Base-by-base conservation (phyloP, 108 stramenopile genomes). In the Cyclostephanos invisitatus region DNA sequence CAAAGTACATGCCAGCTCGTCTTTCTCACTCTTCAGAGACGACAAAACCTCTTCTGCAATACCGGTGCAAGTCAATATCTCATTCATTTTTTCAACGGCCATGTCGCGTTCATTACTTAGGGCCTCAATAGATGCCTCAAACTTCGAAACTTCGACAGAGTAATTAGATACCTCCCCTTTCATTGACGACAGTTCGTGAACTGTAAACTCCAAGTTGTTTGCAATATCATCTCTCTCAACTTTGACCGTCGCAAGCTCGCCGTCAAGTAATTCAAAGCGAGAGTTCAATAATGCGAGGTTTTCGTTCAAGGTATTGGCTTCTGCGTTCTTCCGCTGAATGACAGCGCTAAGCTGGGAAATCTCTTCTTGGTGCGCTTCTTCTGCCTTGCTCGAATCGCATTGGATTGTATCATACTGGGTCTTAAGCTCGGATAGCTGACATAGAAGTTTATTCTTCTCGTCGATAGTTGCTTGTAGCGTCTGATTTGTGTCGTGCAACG, bases 61-160 rank as follows among this genome's bases (percentile, higher is more conserved):
- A 25, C 32, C 64, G 9, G 48, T 47, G 5, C 73, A 64, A 61
- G 73, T 55, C 60, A 62, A 22, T 38, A 61, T n/a, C 42, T 61
- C 48, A 36, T 60, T 35, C n/a, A 70, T 51, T 22, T 64, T 37
- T 24, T 46, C 35, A 10, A 65, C 17, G n/a, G 70, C 75, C 32
- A 17, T 28, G 14, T 72, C 68, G 25, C 74, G 69, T 63, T 75
- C 74, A 5, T 8, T 24, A 42, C 9, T 11, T 10, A 75, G 58
- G 7, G 62, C n/a, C 12, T 77, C 72, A 40, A 73, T 51, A 20
- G 35, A 44, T 8, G 73, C 40, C 7, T 74, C 53, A 50, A 73
- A 56, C 21, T 68, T 54, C 29, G 18, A 49, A 56, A 73, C 15
- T n/a, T 54, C 27, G 36, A 62, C 64, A 20, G 67, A 46, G 6